Percentiles rank a stretch among this genome's conserved stretches.
Conservation (phyloP, 148 eudicot genomes). For the Vaccinium myrtillus region DNA sequence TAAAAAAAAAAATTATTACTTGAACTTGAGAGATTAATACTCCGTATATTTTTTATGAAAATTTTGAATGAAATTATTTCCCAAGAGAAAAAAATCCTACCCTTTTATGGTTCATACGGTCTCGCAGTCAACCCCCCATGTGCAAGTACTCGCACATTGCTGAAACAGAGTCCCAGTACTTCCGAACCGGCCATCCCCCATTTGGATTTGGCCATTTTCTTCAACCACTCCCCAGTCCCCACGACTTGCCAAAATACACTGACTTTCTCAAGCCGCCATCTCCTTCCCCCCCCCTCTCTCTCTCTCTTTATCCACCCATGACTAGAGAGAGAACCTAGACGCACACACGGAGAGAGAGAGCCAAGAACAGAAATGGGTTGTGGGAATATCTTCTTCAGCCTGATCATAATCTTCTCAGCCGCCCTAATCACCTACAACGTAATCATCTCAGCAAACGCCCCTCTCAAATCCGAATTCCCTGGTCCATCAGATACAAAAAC, state of each 20-base stretch:
- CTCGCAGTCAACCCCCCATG: neutral
- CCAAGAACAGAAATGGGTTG: constrained; percentile 42
- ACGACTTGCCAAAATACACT: neutral
- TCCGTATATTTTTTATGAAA: no score
- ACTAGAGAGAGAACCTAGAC: neutral
- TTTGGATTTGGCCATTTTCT: neutral
- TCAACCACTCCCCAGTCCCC: neutral
- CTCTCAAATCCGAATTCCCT: constrained; percentile 76
- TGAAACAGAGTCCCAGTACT: neutral
- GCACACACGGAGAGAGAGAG: neutral
- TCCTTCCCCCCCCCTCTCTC: neutral
- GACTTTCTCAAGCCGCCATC: neutral
- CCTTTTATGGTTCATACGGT: no score
- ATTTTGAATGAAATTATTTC: no score
- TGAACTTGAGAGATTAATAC: no score
- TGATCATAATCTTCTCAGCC: constrained; percentile 63
- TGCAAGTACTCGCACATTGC: neutral
- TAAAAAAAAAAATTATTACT: no score
- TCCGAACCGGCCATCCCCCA: neutral
- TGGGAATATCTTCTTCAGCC: constrained; percentile 58
- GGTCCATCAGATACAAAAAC: constrained; percentile 39
- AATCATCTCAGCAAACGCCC: constrained; percentile 69
- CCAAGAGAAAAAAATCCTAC: no score
- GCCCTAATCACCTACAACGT: constrained; percentile 88
- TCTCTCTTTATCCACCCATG: neutral